phyloP scores from a whole-genome alignment of 2,329 filamentous ascomycete genomes.

The Monosporascus sp. region DNA sequence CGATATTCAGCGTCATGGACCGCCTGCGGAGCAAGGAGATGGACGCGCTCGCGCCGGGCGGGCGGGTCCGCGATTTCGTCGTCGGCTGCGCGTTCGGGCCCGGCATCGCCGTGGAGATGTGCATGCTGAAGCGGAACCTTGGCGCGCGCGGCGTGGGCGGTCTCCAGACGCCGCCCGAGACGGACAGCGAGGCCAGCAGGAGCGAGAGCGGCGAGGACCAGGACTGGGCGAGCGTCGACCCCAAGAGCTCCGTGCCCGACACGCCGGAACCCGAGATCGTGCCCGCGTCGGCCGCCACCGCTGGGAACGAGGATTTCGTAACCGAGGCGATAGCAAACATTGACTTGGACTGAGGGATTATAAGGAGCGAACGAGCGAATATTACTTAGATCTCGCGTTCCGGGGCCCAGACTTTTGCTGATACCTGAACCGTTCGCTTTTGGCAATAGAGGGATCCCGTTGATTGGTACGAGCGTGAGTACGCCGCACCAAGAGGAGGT shows the following conservation, averaged over 20 bases:
- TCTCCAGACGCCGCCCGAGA: conserved; percentile 48
- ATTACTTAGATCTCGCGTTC: background rate
- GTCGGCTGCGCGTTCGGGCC: conserved; percentile 67
- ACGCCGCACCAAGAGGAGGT: too few species aligned
- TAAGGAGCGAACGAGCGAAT: conserved; percentile 10
- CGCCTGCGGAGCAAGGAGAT: conserved; percentile 54
- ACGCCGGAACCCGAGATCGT: conserved; percentile 7
- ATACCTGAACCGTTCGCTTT: too few species aligned
- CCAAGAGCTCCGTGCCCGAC: conserved; percentile 14
- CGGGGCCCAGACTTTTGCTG: too few species aligned
- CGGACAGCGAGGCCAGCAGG: conserved; percentile 42
- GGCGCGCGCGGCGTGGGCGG: conserved; percentile 25
- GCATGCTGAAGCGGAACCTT: conserved; percentile 51
- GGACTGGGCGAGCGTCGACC: conserved; percentile 22
- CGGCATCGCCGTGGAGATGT: conserved; percentile 64
- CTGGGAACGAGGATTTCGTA: conserved; percentile 13
- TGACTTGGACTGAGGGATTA: conserved; percentile 8
- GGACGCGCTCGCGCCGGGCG: conserved; percentile 48
- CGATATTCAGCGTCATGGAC: conserved; percentile 63
- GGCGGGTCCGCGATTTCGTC: conserved; percentile 48
- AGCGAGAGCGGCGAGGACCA: conserved; percentile 35
- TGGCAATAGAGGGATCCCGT: too few species aligned
- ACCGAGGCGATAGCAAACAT: conserved; percentile 6
- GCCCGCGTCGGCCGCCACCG: background rate
- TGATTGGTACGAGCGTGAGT: too few species aligned